Evolutionary conservation across 768 basidiomycete genomes (phyloP).

Genomic region (Vararia minispora): DNA sequence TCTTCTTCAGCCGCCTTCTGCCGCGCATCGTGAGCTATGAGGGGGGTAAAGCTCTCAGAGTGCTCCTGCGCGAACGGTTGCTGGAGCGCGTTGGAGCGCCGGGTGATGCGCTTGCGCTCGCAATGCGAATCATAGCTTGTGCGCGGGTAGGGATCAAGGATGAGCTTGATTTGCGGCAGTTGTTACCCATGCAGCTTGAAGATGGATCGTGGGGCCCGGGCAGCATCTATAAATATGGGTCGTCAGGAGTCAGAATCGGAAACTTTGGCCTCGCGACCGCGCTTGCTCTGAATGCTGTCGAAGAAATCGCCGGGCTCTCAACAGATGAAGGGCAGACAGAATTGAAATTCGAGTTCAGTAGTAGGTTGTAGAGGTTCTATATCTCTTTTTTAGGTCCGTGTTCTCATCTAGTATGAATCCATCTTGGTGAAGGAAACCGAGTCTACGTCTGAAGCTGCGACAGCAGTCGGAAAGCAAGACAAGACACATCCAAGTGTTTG

Average conservation of each 20-base stretch:
- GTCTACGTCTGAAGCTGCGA: too few species aligned
- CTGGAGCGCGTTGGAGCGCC: constrained; percentile 35
- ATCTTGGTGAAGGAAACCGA: too few species aligned
- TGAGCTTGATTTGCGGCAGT: constrained; percentile 28
- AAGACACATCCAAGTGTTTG: too few species aligned
- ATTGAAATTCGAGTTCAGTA: too few species aligned
- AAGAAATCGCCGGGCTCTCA: too few species aligned
- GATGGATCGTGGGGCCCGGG: constrained; percentile 41
- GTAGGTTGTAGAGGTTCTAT: too few species aligned
- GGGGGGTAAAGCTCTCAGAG: constrained; percentile 21
- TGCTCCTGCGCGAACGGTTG: constrained; percentile 28
- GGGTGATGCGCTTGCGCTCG: constrained; percentile 37
- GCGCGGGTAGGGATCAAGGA: constrained; percentile 27
- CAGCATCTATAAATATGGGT: constrained; percentile 42
- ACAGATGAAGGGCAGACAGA: neutral
- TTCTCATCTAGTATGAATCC: too few species aligned
- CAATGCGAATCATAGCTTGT: constrained; percentile 37
- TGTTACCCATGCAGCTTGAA: constrained; percentile 33
- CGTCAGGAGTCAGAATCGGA: constrained; percentile 32
- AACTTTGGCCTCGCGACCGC: constrained; percentile 40
- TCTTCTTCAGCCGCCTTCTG: constrained; percentile 31
- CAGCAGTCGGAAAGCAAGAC: too few species aligned
- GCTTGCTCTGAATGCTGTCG: constrained; percentile 36
- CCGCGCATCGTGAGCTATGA: too few species aligned
- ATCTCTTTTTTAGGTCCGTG: too few species aligned